These are phyloP conservation scores for Helotiales sp. DNA, from an alignment of 2,329 filamentous ascomycete genomes.

Conservation along the genomic window DNA sequence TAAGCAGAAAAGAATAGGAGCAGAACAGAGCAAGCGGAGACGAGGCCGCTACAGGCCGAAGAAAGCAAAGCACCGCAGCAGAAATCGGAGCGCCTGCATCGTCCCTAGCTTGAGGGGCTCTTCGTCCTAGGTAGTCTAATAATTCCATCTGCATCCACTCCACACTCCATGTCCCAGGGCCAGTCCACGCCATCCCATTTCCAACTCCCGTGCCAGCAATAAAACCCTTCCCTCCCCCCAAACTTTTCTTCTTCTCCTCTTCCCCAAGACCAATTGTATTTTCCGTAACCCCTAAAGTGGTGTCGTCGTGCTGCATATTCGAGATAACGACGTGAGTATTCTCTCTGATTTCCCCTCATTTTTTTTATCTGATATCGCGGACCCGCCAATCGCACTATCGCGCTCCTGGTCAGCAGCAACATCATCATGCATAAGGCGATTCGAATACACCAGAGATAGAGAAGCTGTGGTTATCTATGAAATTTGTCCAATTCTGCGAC, in stretches of 20 bases:
- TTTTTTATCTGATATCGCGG: conserved; percentile 7
- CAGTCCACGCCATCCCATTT: not conserved
- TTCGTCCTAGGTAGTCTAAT: not conserved
- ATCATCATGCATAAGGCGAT: conserved; percentile 16
- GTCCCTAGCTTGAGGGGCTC: not conserved
- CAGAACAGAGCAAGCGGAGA: not conserved
- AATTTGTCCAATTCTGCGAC: not conserved
- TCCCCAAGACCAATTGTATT: conserved; percentile 3
- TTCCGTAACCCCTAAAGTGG: conserved; percentile 1
- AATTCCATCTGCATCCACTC: not conserved
- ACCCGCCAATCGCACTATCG: conserved; percentile 27
- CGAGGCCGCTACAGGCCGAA: not conserved
- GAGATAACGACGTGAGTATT: not conserved
- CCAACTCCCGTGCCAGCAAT: conserved; percentile 11
- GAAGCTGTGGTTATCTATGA: not conserved
- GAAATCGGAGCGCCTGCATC: not conserved
- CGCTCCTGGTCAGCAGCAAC: conserved; percentile 10
- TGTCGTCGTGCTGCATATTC: conserved; percentile 1
- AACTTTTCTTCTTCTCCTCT: not conserved
- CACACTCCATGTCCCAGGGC: not conserved
- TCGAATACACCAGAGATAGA: not conserved
- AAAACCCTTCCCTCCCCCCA: conserved; percentile 7
- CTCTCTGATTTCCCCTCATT: conserved; percentile 16
- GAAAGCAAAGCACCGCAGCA: not conserved
- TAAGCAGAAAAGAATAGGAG: not conserved